Evolutionary conservation across 108 stramenopile species (phyloP), one percentile per base, ranked within the genome.

Genomic region (Poteriospumella lacustris): DNA sequence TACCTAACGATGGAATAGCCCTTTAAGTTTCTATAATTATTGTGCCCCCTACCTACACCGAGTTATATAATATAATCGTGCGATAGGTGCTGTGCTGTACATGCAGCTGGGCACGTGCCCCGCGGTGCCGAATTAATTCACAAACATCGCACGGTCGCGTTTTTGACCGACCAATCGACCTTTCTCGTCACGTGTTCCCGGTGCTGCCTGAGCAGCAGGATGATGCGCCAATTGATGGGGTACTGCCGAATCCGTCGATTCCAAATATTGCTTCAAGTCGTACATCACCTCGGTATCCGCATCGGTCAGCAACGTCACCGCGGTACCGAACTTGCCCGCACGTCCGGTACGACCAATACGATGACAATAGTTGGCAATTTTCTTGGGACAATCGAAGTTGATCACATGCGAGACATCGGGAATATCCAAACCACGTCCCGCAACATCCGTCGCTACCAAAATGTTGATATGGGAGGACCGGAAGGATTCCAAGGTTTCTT

Each of bases 261-360:
- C 91, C 78, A 94, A 80, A 68, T 94, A 94, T 29, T 82, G 56
- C 73, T 88, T 88, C 59, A 94, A 76, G 3, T 90, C 87, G 19
- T 90, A 88, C 91, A 95, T 92, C 42, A 95, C 92, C n/a, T 91
- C 92, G 47, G 89, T 88, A 77, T 95, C 94, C 69, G 85, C 85
- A 43, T 95, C 96, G 0, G 96, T 95, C 29, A 97, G 88, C 62
- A 96, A 92, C 34, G 92, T 93, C 1, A 92, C 93, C 1, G 98
- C 96, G 19, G 91, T 43, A 15, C 98, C 98, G 47, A 87, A 81
- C 80, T 96, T 95, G 3, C 98, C 98, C 15, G 98, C 98, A 42
- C 98, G 92, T 0, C 96, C 98, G 12, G 98, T 99, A 33, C 98
- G 89, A 1, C 98, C 98, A 78, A 99, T 97, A 29, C 98, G 84